phyloP scores from a whole-genome alignment of 345 rosid genomes.

The Draba incana region DNA sequence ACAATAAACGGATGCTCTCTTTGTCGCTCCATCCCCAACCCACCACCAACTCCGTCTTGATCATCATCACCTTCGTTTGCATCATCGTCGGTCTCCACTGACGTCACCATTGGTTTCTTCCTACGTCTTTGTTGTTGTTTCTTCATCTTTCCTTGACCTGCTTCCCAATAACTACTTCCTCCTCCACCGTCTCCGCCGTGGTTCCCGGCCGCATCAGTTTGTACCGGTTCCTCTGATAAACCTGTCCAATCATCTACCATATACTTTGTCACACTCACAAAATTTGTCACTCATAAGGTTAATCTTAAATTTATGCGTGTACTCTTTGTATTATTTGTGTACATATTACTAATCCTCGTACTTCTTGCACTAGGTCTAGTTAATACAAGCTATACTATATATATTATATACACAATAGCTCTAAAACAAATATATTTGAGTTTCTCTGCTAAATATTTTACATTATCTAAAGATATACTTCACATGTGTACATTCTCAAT shows the following conservation, averaged over 20 bases:
- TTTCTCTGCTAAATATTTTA: not conserved
- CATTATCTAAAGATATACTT: not conserved
- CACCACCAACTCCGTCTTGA: constrained; percentile 56
- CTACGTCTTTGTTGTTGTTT: constrained; percentile 50
- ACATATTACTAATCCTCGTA: constrained; percentile 32
- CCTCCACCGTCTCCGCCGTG: constrained; percentile 48
- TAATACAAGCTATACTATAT: not conserved
- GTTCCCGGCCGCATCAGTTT: constrained; percentile 66
- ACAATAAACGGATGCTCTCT: constrained; percentile 99
- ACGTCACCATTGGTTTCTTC: constrained; percentile 46
- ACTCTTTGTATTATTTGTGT: not conserved
- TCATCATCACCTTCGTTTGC: constrained; percentile 44
- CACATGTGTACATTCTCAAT: not conserved
- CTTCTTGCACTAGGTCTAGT: constrained; percentile 9
- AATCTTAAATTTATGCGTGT: not conserved
- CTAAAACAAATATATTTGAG: too few relatives aligned
- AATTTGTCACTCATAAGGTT: not conserved
- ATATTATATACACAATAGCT: constrained; percentile 13
- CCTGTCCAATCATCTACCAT: constrained; percentile 53
- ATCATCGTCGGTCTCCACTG: constrained; percentile 44
- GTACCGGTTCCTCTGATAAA: constrained; percentile 83
- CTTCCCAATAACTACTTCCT: constrained; percentile 52
- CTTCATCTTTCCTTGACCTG: constrained; percentile 44
- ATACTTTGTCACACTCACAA: constrained; percentile 14
- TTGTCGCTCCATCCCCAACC: constrained; percentile 66